Evolutionary conservation across 164 flowering plant genomes (phyloP).

Genomic region (Paratinospora sagittata): DNA sequence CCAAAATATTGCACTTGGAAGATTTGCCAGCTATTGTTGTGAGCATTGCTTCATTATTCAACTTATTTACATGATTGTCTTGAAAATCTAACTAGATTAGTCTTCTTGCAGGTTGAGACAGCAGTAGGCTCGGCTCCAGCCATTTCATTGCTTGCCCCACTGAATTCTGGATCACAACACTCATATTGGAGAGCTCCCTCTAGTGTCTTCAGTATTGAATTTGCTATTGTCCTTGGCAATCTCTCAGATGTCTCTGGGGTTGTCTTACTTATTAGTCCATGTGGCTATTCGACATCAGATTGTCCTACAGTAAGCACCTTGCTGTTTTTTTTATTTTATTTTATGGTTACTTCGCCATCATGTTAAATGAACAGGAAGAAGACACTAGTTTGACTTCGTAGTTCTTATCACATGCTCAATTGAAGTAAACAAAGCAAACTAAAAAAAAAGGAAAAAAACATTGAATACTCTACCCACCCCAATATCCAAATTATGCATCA

Average conservation of each 20-base stretch:
- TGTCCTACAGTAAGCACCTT: constrained; percentile 56
- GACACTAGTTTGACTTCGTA: not conserved
- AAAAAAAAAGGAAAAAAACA: not conserved
- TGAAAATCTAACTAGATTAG: constrained; percentile 10
- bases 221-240: constrained; percentile 65
- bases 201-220: constrained; percentile 49
- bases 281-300: constrained; percentile 83
- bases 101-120: constrained; percentile 63
- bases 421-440: not conserved
- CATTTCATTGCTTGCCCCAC: constrained; percentile 74
- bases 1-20: no score
- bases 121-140: constrained; percentile 75
- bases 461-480: not conserved
- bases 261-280: constrained; percentile 76
- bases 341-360: no score
- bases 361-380: not conserved
- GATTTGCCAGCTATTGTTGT: no score
- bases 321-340: not conserved
- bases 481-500: not conserved
- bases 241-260: constrained; percentile 88
- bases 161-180: constrained; percentile 44
- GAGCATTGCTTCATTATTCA: no score
- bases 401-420: not conserved
- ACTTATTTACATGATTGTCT: no score
- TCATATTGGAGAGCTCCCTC: constrained; percentile 88